Percentiles rank a stretch among this genome's conserved stretches.
phyloP scores from a whole-genome alignment of 176 grass and related monocot species.

The Elaeis guineensis region DNA sequence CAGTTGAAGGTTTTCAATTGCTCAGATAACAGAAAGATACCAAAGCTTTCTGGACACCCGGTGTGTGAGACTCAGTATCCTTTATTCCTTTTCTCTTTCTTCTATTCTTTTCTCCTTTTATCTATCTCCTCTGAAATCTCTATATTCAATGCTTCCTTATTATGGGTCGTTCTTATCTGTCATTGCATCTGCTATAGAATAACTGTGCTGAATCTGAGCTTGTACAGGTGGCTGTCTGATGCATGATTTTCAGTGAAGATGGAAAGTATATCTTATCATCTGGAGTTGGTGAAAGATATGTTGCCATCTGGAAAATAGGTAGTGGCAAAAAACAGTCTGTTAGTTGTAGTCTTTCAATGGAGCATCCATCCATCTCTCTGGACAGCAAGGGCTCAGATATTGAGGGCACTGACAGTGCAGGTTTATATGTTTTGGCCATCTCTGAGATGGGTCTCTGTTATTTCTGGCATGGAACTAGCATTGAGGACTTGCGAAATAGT shows the following conservation, averaged over 20 bases:
- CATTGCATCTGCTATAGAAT: not conserved
- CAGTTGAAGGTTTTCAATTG: constrained; percentile 72
- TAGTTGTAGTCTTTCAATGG: too few species aligned
- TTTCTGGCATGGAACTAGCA: constrained; percentile 66
- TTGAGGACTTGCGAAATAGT: constrained; percentile 50
- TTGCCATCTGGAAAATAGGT: constrained; percentile 37
- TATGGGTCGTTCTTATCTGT: too few species aligned
- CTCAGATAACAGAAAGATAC: constrained; percentile 74
- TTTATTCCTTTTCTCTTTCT: constrained; percentile 2
- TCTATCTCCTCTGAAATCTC: not conserved
- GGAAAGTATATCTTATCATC: constrained; percentile 61
- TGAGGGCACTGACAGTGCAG: too few species aligned
- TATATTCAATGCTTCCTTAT: too few species aligned
- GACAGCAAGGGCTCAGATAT: too few species aligned
- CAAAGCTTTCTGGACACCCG: constrained; percentile 90
- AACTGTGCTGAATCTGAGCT: constrained; percentile 6
- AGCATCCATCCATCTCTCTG: too few species aligned
- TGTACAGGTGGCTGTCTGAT: constrained; percentile 60
- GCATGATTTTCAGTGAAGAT: constrained; percentile 70
- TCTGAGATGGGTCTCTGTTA: constrained; percentile 48
- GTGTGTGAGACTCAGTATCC: constrained; percentile 24
- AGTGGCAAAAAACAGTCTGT: too few species aligned
- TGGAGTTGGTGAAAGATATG: constrained; percentile 71
- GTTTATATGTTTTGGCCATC: too few species aligned
- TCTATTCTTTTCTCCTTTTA: constrained; percentile 14